Evolutionary conservation across 129 eudicot genomes (phyloP), one percentile per base, ranked within the genome.

Genomic region (Lonicera japonica): DNA sequence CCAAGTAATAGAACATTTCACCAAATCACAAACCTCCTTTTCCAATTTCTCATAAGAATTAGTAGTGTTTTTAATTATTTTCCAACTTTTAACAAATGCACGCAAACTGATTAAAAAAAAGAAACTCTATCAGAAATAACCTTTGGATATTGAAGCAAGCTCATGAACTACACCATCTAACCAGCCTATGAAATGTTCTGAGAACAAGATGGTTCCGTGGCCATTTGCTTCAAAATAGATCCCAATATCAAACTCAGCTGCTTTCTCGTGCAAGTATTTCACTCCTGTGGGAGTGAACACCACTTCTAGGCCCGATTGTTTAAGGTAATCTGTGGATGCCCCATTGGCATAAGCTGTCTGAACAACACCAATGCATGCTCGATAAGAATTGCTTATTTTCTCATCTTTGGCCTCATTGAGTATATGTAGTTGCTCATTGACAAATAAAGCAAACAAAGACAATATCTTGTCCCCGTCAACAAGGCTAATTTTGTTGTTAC

Each of bases 381-480:
- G 75, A 64, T 73, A 65, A 38, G 57, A 21, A 21, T 41, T 63
- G 54, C 19, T 46, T 15, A 16, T 58, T 60, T 66, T 67, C 50
- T 60, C 73, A 34, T 69, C 67, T 64, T 72, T 66, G 55, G 75
- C 61, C 20, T 67, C 67, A 15, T 41, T 67, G 38, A 90, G 74
- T 54, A 81, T 70, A 59, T 63, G 70, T 55, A 87, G 54, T 60
- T 91, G 96, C 59, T 91, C 84, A 71, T 79, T 80, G 79, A 91
- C 81, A 65, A 75, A 87, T 41, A 84, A 48, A 46, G 95, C 94
- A 75, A 91, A 91, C 55, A 91, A 59, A 24, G 98, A 80, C 56
- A 91, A 65, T 62, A 91, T 91, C 78, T 91, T 91, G 90, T 91
- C 98, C 64, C 95, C 95, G 21, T 91, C 98, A 68, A 91, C 86